phyloP scores from a whole-genome alignment of 768 basidiomycete genomes.

The Podaxis mareebaensis region DNA sequence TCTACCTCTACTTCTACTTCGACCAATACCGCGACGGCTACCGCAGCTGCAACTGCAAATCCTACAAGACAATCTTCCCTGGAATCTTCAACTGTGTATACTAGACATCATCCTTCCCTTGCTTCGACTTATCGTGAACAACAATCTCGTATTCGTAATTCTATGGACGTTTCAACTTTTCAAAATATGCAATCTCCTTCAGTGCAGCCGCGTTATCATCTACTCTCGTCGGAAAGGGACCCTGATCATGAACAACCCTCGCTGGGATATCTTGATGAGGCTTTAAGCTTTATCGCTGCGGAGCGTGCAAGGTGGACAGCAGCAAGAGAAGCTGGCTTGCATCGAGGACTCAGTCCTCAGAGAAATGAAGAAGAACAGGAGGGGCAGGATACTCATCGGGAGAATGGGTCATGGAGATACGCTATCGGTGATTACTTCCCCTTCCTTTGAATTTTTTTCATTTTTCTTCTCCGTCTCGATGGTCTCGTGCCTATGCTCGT shows the following conservation, averaged over 20 bases:
- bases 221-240: conserved; percentile 10
- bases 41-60: neutral
- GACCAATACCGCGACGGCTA: neutral
- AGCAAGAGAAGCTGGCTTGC: conserved; percentile 35
- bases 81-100: conserved; percentile 1
- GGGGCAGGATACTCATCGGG: neutral
- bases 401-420: neutral
- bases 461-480: neutral
- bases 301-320: conserved; percentile 65
- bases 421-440: conserved; percentile 16
- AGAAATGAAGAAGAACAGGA: neutral
- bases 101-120: conserved; percentile 3
- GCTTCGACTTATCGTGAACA: conserved; percentile 5
- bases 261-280: conserved; percentile 71
- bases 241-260: conserved; percentile 51
- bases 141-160: neutral
- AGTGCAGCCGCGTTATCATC: neutral
- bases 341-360: conserved; percentile 2
- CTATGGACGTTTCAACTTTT: neutral
- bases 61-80: conserved; percentile 6
- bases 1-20: neutral
- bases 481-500: neutral
- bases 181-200: neutral
- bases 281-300: conserved; percentile 71
- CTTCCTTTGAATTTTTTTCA: conserved; percentile 5